Base-by-base conservation (phyloP, 1,139 yeast genomes). In the Candida anutae region DNA sequence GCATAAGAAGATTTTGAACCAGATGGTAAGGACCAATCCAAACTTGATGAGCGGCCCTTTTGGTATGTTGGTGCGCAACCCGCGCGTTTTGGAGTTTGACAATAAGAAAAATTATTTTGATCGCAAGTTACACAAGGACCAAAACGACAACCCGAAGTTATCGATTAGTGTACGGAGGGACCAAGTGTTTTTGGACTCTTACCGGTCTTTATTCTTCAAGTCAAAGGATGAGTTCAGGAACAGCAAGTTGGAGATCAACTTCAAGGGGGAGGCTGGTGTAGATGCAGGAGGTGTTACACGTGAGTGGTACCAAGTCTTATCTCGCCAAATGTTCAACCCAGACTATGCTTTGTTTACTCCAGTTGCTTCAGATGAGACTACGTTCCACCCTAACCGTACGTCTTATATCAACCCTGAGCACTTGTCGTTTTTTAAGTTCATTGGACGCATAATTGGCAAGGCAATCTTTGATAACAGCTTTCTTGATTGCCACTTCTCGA, bases 201-300 rank as follows among this genome's bases (percentile, higher is more conserved):
- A 84, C 57, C 64, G 94, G 31, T 69, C 93, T 1, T 57, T 90
- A 27, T 85, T 85, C 48, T 87, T 81, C 65, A 87, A 85, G 45
- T 61, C 83, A 1, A 73, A 76, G 21, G 83, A 78, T 10, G 94
- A 83, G 35, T 76, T 88, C 48, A 74, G 78, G 43, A 69, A 74
- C 29, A 72, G 90, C 4, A 77, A 80, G 38, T 61, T 90, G 40
- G 90, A 82, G 31, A 77, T 93, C 24, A 71, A 70, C 18, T 93
- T 93, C 59, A 80, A 78, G 42, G 95, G 95, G 4, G 99, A 93
- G 51, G 82, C 83, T 33, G 99, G 98, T 41, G 84, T 90, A 28
- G 99, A 93, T 64, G 98, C 96, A 3, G 99, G 99, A 42, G 99
- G 99, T 28, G 80, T 93, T 14, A 85, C 96, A 0, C 68, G 98